Base-by-base conservation (phyloP, 768 basidiomycete species). In the Podaxis sp. region DNA sequence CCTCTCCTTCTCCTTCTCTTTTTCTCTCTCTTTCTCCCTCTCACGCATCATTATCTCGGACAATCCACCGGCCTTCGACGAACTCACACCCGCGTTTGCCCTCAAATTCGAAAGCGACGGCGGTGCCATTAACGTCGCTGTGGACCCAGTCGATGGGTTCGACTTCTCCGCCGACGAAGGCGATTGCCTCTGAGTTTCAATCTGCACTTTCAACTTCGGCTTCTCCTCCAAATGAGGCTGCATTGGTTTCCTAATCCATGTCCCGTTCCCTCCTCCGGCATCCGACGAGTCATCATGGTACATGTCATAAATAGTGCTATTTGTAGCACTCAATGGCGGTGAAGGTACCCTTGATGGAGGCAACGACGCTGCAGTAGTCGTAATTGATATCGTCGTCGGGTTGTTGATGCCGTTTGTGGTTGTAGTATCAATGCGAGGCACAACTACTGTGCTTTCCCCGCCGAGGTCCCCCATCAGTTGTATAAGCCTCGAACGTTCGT, bases 401-500 rank as follows among this genome's bases (percentile, higher is more conserved):
- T 51, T 51, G 33, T 51, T 48, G 30, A 30, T 26, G 22, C 22
- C 7, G 24, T 30, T 9, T 33, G 33, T 15, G 13, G 28, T 24
- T n/a, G 52, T n/a, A 7, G 30, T 36, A 17, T 57, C 36, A n/a
- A 54, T 15, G 22, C 53, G 68, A 0, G 66, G 49, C 15, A 65
- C 57, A 28, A 75, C 54, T 11, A 74, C 28, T 8, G 75, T 76
- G 8, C 68, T 69, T 38, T 76, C 74, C 22, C 54, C 60, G 36
- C 30, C 58, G 22, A 54, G 56, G 22, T 68, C 64, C 24, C 67
- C 67, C 9, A 76, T 54, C 22, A 70, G 28, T 42, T 65, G 65
- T 2, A 67, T 52, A 38, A 77, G 64, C 69, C 67, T 70, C 15
- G 63, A 59, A 52, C 72, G 74, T 38, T 76, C 74, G 30, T 73